Percentiles rank a stretch among this genome's conserved stretches.
Evolutionary conservation across 345 rosid genomes (phyloP).

Genomic region (Tarenaya hassleriana): DNA sequence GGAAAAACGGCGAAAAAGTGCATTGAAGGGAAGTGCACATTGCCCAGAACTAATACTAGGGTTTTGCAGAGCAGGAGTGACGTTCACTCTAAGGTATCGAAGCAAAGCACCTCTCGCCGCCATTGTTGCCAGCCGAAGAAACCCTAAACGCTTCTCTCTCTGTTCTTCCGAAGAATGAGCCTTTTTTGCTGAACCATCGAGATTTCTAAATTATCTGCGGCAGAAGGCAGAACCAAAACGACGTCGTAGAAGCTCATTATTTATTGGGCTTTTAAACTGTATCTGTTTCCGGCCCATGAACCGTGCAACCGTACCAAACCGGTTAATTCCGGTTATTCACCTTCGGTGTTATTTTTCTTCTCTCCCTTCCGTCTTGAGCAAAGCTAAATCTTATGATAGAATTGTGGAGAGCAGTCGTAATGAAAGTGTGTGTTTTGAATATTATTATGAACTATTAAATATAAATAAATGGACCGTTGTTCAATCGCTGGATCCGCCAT

Average conservation of each 20-base stretch:
- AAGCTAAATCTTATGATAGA: too few species aligned
- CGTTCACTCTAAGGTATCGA: slow-evolving; percentile 63
- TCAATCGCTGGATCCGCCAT: slow-evolving; percentile 40
- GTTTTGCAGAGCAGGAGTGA: slow-evolving; percentile 29
- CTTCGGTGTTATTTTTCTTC: too few species aligned
- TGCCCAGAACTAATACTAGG: slow-evolving; percentile 23
- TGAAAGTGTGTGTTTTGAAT: too few species aligned
- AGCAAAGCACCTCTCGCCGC: slow-evolving; percentile 73
- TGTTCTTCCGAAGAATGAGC: neutral
- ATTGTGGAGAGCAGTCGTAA: too few species aligned
- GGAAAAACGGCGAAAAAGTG: slow-evolving; percentile 54
- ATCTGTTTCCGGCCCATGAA: neutral
- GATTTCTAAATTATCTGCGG: neutral
- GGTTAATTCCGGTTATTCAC: too few species aligned
- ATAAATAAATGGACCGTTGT: too few species aligned
- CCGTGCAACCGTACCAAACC: neutral
- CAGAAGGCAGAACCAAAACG: neutral
- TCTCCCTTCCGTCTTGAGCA: too few species aligned
- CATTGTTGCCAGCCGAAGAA: slow-evolving; percentile 22
- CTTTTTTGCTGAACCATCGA: slow-evolving; percentile 24
- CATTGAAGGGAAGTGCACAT: slow-evolving; percentile 34
- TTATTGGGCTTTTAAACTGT: neutral
- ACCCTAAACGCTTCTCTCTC: slow-evolving; percentile 15
- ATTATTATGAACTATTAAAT: too few species aligned
- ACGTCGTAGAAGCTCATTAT: neutral